Evolutionary conservation across 129 eudicot species (phyloP).

Genomic region (Artemisia argyi): DNA sequence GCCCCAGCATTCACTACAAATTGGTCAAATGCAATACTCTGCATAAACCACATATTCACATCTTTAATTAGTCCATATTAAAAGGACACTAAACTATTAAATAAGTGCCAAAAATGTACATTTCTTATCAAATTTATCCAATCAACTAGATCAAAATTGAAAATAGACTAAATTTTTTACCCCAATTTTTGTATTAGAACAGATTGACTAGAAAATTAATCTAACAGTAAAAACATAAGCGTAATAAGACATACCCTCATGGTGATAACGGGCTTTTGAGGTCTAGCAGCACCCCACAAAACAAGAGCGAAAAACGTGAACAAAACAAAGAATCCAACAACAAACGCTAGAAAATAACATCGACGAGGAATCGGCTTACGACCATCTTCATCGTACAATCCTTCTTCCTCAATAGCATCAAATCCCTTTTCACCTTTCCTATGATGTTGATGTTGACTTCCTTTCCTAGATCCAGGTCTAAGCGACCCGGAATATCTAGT

Average conservation of each 20-base stretch:
- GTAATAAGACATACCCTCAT: constrained; percentile 50
- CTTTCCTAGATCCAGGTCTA: constrained; percentile 76
- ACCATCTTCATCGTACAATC: constrained; percentile 68
- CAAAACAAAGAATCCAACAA: constrained; percentile 65
- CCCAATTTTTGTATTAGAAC: not conserved
- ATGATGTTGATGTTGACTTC: constrained; percentile 44
- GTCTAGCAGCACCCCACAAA: constrained; percentile 76
- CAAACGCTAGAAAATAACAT: constrained; percentile 66
- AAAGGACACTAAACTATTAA: too few relatives aligned
- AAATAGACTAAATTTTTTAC: too few relatives aligned
- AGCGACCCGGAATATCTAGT: constrained; percentile 88
- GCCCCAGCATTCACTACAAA: constrained; percentile 75
- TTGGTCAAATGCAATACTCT: constrained; percentile 70
- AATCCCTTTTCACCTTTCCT: constrained; percentile 63
- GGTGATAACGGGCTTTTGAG: constrained; percentile 82
- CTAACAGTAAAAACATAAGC: not conserved
- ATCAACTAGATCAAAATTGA: too few relatives aligned
- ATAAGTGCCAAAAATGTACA: too few relatives aligned
- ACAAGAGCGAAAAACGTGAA: constrained; percentile 77
- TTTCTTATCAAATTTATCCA: too few relatives aligned
- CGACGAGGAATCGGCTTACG: constrained; percentile 50
- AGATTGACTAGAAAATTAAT: not conserved
- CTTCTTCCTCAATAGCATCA: constrained; percentile 92
- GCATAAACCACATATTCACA: constrained; percentile 12
- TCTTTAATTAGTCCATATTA: too few relatives aligned